Evolutionary conservation across 192 early-diverging fungal genomes (phyloP).

Genomic region (Dimargaris xerosporica): DNA sequence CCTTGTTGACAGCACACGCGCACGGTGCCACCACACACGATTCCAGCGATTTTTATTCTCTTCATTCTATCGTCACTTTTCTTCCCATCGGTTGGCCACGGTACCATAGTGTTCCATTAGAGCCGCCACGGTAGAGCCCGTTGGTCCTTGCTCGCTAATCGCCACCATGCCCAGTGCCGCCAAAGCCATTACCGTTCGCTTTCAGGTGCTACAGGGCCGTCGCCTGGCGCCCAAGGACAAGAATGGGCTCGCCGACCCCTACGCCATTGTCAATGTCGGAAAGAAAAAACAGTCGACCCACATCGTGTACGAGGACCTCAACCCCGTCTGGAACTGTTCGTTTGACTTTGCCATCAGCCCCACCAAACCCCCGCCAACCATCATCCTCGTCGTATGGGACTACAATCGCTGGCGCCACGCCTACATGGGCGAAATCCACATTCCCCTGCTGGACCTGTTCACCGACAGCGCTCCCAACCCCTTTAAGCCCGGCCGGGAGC

Average conservation of each 20-base stretch:
- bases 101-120: too few species aligned
- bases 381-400: slow-evolving; percentile 47
- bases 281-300: slow-evolving; percentile 38
- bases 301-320: slow-evolving; percentile 40
- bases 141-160: too few species aligned
- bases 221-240: slow-evolving; percentile 30
- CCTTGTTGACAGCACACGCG: too few species aligned
- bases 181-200: slow-evolving; percentile 9
- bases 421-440: slow-evolving; percentile 44
- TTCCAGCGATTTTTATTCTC: too few species aligned
- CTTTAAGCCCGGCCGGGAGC: slow-evolving; percentile 36
- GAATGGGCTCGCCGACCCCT: slow-evolving; percentile 36
- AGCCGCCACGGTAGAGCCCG: too few species aligned
- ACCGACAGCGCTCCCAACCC: slow-evolving; percentile 24
- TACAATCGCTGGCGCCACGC: slow-evolving; percentile 46
- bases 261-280: slow-evolving; percentile 36
- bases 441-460: slow-evolving; percentile 42
- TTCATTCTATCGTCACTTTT: too few species aligned
- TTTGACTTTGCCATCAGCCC: slow-evolving; percentile 29
- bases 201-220: slow-evolving; percentile 16
- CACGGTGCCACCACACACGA: too few species aligned
- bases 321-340: slow-evolving; percentile 45
- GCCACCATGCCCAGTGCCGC: neutral
- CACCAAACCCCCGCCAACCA: slow-evolving; percentile 19
- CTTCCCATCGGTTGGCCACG: too few species aligned